Percentiles rank a stretch among this genome's conserved stretches.
These are phyloP conservation scores for Chlamydomonas asymmetrica DNA, from an alignment of 139 green algal genomes.

Conservation along the genomic window DNA sequence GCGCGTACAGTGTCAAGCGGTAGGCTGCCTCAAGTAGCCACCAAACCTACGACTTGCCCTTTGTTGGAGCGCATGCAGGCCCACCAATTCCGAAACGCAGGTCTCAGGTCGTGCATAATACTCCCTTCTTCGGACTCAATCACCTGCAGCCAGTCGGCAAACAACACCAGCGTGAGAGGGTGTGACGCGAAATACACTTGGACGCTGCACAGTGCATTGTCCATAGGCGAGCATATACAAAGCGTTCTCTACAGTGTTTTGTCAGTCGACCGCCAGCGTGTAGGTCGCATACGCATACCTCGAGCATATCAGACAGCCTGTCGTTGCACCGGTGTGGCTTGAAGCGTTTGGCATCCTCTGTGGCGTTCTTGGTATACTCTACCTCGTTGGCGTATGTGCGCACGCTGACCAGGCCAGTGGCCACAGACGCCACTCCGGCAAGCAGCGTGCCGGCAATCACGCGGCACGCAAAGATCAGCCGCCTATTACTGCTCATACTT, in stretches of 20 bases:
- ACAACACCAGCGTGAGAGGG: too few relatives aligned
- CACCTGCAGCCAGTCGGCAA: too few relatives aligned
- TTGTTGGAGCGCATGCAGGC: conserved; percentile 15
- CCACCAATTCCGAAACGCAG: conserved; percentile 21
- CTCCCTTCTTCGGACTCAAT: conserved; percentile 21
- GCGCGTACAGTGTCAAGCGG: too few relatives aligned
- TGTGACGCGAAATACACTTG: too few relatives aligned
- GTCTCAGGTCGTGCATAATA: conserved; percentile 6
- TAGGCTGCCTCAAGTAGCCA: too few relatives aligned
- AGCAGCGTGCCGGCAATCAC: conserved; percentile 7
- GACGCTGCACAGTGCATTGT: too few relatives aligned
- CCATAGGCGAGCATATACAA: too few relatives aligned
- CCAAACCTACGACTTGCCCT: too few relatives aligned
- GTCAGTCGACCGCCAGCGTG: too few relatives aligned
- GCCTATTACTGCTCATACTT: too few relatives aligned
- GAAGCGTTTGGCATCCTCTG: not conserved
- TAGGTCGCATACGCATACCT: too few relatives aligned
- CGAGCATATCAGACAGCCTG: conserved; percentile 5
- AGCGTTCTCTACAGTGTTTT: too few relatives aligned
- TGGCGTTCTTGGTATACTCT: conserved; percentile 3
- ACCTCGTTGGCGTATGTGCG: conserved; percentile 16
- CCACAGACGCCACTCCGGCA: not conserved
- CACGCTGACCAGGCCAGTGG: conserved; percentile 7
- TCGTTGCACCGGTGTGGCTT: conserved; percentile 30
- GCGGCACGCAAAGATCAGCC: conserved; percentile 4